These are phyloP conservation scores for Amanita muscaria DNA, from an alignment of 768 basidiomycete genomes.

Conservation along the genomic window DNA sequence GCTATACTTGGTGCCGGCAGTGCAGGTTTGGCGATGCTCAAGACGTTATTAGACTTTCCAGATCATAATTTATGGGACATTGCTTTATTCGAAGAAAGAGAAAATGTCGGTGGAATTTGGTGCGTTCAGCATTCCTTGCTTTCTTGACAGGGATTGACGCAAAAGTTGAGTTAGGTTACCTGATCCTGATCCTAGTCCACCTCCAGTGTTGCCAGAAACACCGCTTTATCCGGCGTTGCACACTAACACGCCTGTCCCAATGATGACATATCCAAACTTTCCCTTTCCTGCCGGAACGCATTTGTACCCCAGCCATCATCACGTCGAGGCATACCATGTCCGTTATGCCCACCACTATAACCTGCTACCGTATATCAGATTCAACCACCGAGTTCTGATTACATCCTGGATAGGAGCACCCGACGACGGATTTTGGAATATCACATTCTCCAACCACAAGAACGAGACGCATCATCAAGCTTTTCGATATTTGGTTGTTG, in stretches of 20 bases:
- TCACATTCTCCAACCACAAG: background rate
- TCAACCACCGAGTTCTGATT: conserved; percentile 27
- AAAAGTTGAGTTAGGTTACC: conserved; percentile 20
- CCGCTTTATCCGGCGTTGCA: conserved; percentile 45
- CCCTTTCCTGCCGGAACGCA: conserved; percentile 43
- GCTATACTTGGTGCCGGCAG: conserved; percentile 52
- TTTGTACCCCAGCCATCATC: conserved; percentile 39
- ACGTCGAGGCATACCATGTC: conserved; percentile 37
- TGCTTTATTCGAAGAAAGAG: conserved; percentile 44
- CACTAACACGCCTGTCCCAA: conserved; percentile 48
- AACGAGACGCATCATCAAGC: conserved; percentile 12
- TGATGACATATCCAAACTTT: conserved; percentile 50
- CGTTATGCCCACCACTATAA: conserved; percentile 32
- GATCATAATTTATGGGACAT: conserved; percentile 35
- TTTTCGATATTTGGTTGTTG: conserved; percentile 49
- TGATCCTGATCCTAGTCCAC: conserved; percentile 20
- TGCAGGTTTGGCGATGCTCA: conserved; percentile 45
- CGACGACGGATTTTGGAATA: background rate
- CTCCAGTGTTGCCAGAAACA: conserved; percentile 43
- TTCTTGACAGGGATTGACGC: background rate
- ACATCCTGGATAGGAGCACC: conserved; percentile 2
- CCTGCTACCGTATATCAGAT: conserved; percentile 29
- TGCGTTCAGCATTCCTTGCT: conserved; percentile 13
- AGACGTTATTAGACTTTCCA: conserved; percentile 40
- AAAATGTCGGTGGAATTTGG: conserved; percentile 52